phyloP scores from a whole-genome alignment of 352 stramenopile genomes.

The Globisporangium paddicum region DNA sequence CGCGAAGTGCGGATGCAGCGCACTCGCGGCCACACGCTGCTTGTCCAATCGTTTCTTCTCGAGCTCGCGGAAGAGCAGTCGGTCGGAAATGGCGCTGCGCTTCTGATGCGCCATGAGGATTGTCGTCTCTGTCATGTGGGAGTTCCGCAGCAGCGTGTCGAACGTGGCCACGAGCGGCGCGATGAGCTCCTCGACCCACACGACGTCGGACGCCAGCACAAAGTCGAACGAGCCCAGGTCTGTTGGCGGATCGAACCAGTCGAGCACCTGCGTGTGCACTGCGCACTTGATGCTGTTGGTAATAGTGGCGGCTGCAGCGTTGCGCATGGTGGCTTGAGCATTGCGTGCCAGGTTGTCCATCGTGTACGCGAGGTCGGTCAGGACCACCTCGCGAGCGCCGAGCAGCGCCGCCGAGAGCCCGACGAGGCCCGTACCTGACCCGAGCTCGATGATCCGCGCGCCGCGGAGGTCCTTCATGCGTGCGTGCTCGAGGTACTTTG shows the following conservation, averaged over 20 bases:
- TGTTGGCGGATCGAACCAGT: conserved; percentile 60
- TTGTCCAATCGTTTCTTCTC: conserved; percentile 21
- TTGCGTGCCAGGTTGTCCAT: conserved; percentile 75
- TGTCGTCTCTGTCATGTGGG: conserved; percentile 20
- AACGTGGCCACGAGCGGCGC: conserved; percentile 78
- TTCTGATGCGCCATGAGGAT: conserved; percentile 74
- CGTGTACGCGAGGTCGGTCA: conserved; percentile 88
- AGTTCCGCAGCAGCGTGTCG: conserved; percentile 36
- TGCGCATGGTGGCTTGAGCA: conserved; percentile 32
- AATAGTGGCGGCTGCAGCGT: conserved; percentile 13
- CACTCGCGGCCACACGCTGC: conserved; percentile 1
- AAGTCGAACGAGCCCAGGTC: conserved; percentile 70
- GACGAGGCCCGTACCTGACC: conserved; percentile 82
- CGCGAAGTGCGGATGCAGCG: conserved; percentile 17
- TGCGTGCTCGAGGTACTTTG: conserved; percentile 85
- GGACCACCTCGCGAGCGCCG: conserved; percentile 60
- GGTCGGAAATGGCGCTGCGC: conserved; percentile 55
- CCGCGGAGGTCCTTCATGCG: conserved; percentile 23
- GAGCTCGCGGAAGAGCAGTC: conserved; percentile 50
- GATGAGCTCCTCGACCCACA: conserved; percentile 89
- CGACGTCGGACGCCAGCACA: conserved; percentile 87
- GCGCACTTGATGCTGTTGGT: conserved; percentile 3
- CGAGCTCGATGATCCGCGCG: conserved; percentile 73
- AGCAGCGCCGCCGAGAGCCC: conserved; percentile 77
- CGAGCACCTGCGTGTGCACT: conserved; percentile 35